A percentile compares a stretch with the other conserved stretches of the same genome.
phyloP scores from a whole-genome alignment of 179 eudicot species.

The Silene noctiflora region DNA sequence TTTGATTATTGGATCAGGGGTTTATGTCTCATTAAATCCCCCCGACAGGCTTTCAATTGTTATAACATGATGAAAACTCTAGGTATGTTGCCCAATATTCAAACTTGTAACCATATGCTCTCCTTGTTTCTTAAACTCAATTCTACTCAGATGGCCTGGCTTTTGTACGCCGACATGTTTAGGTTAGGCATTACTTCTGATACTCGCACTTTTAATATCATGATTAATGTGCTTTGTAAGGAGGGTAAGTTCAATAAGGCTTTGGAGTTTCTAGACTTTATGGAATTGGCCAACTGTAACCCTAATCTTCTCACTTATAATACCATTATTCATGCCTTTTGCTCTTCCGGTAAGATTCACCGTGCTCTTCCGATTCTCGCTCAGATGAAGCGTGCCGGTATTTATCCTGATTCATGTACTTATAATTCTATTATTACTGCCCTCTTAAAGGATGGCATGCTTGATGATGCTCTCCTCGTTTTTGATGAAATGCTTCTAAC shows the following conservation, averaged over 20 bases:
- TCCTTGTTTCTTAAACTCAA: constrained; percentile 46
- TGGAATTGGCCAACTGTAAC: constrained; percentile 55
- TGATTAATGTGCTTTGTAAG: constrained; percentile 69
- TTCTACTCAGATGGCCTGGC: constrained; percentile 47
- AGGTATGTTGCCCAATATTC: constrained; percentile 44
- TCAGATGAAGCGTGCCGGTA: constrained; percentile 53
- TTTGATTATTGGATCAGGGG: constrained; percentile 51
- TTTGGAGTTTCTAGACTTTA: constrained; percentile 48
- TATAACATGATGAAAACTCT: constrained; percentile 49
- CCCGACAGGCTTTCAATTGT: constrained; percentile 44
- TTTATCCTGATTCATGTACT: constrained; percentile 62
- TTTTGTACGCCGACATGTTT: constrained; percentile 72
- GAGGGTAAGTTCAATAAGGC: constrained; percentile 74
- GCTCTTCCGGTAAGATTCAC: constrained; percentile 47
- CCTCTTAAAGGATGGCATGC: constrained; percentile 45
- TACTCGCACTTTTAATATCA: constrained; percentile 61
- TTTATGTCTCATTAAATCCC: constrained; percentile 51
- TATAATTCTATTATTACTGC: constrained; percentile 52
- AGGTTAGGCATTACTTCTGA: constrained; percentile 48
- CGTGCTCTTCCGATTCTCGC: constrained; percentile 42
- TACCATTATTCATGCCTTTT: constrained; percentile 58
- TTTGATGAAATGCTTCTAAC: constrained; percentile 42
- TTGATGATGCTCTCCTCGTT: constrained; percentile 47
- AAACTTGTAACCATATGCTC: constrained; percentile 63
- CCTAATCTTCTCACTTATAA: constrained; percentile 66